Evolutionary conservation across 331 rosid species (phyloP).

Genomic region (Telfairia occidentalis): DNA sequence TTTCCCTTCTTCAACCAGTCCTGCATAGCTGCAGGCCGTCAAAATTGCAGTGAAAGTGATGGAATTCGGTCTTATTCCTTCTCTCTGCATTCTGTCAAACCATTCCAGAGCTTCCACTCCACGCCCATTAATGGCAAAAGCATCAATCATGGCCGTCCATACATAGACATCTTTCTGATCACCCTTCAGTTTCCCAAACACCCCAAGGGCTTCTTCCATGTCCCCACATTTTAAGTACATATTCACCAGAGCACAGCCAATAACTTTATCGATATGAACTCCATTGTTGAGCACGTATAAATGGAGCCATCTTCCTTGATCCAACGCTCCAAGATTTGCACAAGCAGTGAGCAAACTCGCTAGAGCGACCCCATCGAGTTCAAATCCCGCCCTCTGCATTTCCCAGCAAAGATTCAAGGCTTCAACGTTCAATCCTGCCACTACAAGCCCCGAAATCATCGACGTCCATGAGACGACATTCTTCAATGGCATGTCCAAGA

Average conservation of each 20-base stretch:
- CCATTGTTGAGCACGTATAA: conserved; percentile 27
- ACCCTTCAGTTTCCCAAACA: conserved; percentile 19
- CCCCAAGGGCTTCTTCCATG: conserved; percentile 31
- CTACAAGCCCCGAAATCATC: conserved; percentile 38
- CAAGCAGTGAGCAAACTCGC: conserved; percentile 42
- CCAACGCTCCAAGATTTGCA: conserved; percentile 42
- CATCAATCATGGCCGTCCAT: conserved; percentile 47
- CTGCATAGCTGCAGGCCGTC: conserved; percentile 50
- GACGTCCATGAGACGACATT: conserved; percentile 45
- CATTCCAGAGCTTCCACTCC: conserved; percentile 44
- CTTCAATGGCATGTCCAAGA: conserved; percentile 36
- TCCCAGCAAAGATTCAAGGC: conserved; percentile 30
- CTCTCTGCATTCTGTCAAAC: conserved; percentile 33
- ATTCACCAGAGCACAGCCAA: conserved; percentile 41
- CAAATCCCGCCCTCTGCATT: conserved; percentile 34
- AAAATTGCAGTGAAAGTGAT: conserved; percentile 42
- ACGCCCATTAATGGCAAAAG: conserved; percentile 40
- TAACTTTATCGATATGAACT: conserved; percentile 29
- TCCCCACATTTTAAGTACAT: conserved; percentile 52
- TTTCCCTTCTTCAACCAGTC: conserved; percentile 38
- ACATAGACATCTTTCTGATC: conserved; percentile 30
- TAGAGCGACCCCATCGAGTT: conserved; percentile 30
- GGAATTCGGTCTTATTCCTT: conserved; percentile 29
- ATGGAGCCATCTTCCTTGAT: conserved; percentile 45
- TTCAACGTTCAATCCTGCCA: conserved; percentile 23